Evolutionary conservation across 2,329 filamentous ascomycete species (phyloP), one percentile per base, ranked within the genome.

Genomic region (Hypocreales sp.): DNA sequence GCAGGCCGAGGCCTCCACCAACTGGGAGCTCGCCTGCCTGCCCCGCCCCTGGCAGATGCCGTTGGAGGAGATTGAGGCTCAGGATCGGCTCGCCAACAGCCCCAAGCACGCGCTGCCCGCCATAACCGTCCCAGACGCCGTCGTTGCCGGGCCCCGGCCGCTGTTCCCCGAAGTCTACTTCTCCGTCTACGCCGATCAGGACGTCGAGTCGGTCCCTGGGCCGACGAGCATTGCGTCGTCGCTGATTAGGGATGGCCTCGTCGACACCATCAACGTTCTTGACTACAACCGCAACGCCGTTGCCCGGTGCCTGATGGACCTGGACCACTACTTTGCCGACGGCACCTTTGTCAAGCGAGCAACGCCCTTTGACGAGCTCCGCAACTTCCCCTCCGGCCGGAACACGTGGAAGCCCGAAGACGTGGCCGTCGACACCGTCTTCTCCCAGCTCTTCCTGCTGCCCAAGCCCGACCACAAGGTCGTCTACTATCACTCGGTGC

Each of bases 321-420:
- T 94, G 20, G 90, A 98, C 51, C 92, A 81, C 52, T 98, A 90
- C 55, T 98, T 93, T 58, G 70, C 84, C 1, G 72, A 81, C 8
- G 72, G 75, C 29, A 94, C 82, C 2, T 98, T 98, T 50, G 76
- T 93, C 31, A 92, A 93, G 56, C 78, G 90, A 31, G 86, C 83
- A 1, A 94, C 83, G 2, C 75, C 84, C 0, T 94, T 93, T 44
- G 90, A 98, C 50, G 79, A 84, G 44, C 68, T 98, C 26, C 71
- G 78, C 19, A 76, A 76, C 24, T 63, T 77, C 12, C 71, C 72
- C 19, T 57, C 56, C 2, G 65, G 70, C 29, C 66, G 67, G 36
- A 72, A 79, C 10, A 86, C 82, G 0, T 98, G 90, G 87, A 98
- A 98, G 53, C 84, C 90, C 0, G 90, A 98, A 56, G 90, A 98